A percentile compares a stretch with the other conserved stretches of the same genome.
These are phyloP conservation scores for Herpetomonas tarakana DNA, from an alignment of 208 protist species.

Conservation along the genomic window DNA sequence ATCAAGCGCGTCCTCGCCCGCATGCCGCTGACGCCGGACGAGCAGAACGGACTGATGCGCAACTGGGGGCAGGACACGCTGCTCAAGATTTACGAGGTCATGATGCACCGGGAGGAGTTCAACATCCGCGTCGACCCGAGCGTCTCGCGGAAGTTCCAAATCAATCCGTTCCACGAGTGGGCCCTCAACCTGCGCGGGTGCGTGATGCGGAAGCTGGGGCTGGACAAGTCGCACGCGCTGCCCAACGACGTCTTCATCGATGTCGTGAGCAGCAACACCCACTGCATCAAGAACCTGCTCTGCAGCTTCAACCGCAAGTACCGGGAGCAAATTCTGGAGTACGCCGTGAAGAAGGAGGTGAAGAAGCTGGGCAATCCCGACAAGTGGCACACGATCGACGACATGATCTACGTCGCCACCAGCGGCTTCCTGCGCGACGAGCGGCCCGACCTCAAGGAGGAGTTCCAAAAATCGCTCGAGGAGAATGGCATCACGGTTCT, in stretches of 20 bases:
- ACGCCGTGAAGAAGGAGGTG: conserved; percentile 31
- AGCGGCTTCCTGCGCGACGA: conserved; percentile 50
- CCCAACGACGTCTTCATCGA: conserved; percentile 78
- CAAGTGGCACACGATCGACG: conserved; percentile 71
- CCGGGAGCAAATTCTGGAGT: conserved; percentile 50
- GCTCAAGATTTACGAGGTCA: conserved; percentile 80
- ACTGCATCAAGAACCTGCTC: conserved; percentile 89
- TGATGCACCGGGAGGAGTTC: conserved; percentile 92
- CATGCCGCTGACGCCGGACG: conserved; percentile 60
- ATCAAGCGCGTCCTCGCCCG: conserved; percentile 48
- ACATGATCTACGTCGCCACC: conserved; percentile 70
- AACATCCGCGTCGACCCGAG: conserved; percentile 85
- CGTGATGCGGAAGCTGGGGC: conserved; percentile 66
- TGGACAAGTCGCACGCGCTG: conserved; percentile 43
- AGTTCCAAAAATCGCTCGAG: conserved; percentile 59
- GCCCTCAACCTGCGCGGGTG: conserved; percentile 72
- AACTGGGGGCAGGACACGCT: conserved; percentile 67
- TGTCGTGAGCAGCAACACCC: conserved; percentile 89
- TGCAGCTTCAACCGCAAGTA: conserved; percentile 78
- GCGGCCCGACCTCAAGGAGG: conserved; percentile 64
- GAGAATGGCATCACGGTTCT: conserved; percentile 70
- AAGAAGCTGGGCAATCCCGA: conserved; percentile 33
- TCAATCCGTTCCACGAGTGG: conserved; percentile 85
- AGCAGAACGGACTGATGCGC: conserved; percentile 63
- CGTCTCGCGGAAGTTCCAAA: conserved; percentile 75